Evolutionary conservation across 129 eudicot genomes (phyloP), one percentile per base, ranked within the genome.

Genomic region (Pseudognaphalium luteoalbum): DNA sequence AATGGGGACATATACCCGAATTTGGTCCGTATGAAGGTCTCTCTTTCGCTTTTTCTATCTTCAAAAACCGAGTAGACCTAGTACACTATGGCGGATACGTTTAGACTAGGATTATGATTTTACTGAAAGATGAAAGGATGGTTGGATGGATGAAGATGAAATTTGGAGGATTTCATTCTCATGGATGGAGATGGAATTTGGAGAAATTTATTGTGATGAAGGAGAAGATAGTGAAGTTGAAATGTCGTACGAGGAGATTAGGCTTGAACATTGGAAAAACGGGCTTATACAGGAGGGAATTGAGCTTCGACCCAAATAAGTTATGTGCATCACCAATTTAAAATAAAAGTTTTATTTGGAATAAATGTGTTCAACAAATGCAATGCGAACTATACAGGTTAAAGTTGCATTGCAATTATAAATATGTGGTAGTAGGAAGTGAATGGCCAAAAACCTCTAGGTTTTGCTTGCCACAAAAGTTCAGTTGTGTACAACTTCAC

Each of bases 261-360:
- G 54, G 77, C 73, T 70, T 3, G 32, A 63, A 41, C 4, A n/a
- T 28, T 64, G 77, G 81, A 88, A 85, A 70, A 21, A 39, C 0
- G 89, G 86, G 7, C 82, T 88, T 29, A 2, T 77, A 11, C 41
- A 85, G 15, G 89, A 88, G 59, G 89, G 92, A n/a, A 83, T 88
- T 6, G 92, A 88, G 83, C 56, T 88, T 50, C 72, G 92, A 19
- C 76, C 89, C 30, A 87, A 75, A 78, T 76, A 57, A 47, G n/a
- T 47, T 14, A 44, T 11, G 50, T 10, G 3, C 47, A 41, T 9
- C 9, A 41, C 47, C 47, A 2, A 41, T 9, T 0, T 41, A 1
- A 47, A 47, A 47, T 47, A 4, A 47, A 47, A 47, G 17, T 47
- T 47, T 2, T 44, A 44, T 12, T 2, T 44, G 52, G 6, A 9